Evolutionary conservation across 352 stramenopile genomes (phyloP).

Genomic region (Phytopythium kandeliae): DNA sequence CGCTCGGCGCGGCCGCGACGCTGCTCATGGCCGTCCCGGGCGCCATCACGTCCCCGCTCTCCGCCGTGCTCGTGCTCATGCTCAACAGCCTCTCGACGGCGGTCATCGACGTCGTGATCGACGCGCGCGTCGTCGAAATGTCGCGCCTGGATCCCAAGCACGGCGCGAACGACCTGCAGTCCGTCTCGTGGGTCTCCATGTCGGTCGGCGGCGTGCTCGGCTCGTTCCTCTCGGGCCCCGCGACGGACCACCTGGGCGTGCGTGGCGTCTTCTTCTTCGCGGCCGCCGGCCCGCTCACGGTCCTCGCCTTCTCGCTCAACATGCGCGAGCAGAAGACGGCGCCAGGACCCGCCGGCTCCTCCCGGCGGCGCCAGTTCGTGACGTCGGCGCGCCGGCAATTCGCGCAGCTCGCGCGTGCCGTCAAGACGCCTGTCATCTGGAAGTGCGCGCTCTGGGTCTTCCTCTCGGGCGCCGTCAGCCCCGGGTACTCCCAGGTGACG

Average conservation of each 20-base stretch:
- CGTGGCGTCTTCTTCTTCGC: constrained; percentile 92
- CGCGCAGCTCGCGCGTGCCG: constrained; percentile 62
- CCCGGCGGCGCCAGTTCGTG: constrained; percentile 30
- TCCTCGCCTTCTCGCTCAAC: constrained; percentile 83
- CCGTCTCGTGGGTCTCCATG: constrained; percentile 92
- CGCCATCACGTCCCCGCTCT: constrained; percentile 46
- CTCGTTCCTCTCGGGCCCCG: constrained; percentile 89
- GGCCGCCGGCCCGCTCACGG: constrained; percentile 82
- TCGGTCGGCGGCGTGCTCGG: constrained; percentile 90
- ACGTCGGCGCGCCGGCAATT: constrained; percentile 46
- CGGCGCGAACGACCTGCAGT: constrained; percentile 92
- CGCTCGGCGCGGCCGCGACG: constrained; percentile 50
- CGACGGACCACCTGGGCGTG: constrained; percentile 88
- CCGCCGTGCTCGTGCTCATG: constrained; percentile 55
- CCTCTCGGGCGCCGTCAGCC: constrained; percentile 90
- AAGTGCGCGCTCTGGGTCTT: constrained; percentile 96
- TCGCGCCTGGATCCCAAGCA: constrained; percentile 79
- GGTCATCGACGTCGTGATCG: constrained; percentile 95
- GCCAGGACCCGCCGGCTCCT: background rate
- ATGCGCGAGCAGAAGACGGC: constrained; percentile 80
- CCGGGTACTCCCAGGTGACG: constrained; percentile 92
- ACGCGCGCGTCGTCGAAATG: constrained; percentile 95
- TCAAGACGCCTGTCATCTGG: constrained; percentile 90
- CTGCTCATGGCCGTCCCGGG: constrained; percentile 54
- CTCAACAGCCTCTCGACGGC: constrained; percentile 87